Conservation (phyloP, 2,329 filamentous ascomycete genomes). For the Colletotrichum liaoningense region DNA sequence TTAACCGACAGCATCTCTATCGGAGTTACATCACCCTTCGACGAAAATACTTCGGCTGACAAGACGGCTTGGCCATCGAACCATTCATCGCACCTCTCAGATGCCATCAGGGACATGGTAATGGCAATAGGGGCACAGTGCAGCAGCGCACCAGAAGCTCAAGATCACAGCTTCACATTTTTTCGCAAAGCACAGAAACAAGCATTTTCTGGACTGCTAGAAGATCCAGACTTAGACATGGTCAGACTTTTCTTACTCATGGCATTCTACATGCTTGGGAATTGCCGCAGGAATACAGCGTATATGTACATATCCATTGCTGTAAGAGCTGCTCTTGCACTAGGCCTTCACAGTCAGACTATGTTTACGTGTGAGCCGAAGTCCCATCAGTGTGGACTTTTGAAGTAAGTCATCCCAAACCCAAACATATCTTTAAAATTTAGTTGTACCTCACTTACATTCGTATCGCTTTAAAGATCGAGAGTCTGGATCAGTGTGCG, state of each 20-base stretch:
- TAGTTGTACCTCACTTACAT: neutral
- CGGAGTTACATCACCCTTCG: neutral
- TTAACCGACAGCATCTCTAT: neutral
- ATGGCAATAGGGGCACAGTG: neutral
- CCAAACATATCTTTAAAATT: too few relatives aligned
- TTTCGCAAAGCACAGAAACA: conserved; percentile 12
- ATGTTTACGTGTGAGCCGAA: neutral
- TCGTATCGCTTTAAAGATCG: neutral
- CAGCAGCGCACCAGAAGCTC: neutral
- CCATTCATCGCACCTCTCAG: neutral
- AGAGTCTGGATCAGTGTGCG: conserved; percentile 51
- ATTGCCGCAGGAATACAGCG: neutral
- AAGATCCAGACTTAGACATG: neutral
- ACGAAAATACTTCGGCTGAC: neutral
- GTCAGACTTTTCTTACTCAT: neutral
- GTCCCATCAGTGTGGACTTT: neutral
- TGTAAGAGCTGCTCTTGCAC: neutral
- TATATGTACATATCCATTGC: neutral
- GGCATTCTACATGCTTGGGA: neutral
- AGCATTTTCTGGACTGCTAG: neutral
- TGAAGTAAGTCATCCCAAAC: neutral
- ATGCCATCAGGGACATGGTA: neutral
- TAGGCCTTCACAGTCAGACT: neutral
- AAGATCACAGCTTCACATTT: neutral
- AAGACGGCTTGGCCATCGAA: neutral